These are phyloP conservation scores for Peronosclerospora sorghi DNA, from an alignment of 352 stramenopile species.

Conservation along the genomic window DNA sequence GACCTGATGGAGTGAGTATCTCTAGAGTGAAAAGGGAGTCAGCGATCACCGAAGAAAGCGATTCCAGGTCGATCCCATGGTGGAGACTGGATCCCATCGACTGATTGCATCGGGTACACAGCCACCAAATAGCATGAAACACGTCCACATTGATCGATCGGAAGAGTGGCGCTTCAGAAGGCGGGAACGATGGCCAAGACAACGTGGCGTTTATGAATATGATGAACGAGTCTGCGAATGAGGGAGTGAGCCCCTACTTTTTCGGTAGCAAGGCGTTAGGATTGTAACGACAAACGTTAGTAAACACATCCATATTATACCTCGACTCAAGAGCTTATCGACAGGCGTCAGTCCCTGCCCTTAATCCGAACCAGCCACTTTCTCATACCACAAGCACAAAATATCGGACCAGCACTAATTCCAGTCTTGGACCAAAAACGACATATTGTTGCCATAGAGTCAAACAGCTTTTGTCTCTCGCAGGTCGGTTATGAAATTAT, in stretches of 20 bases:
- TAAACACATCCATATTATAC: constrained; percentile 80
- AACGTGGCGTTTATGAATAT: constrained; percentile 60
- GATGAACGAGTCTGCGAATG: constrained; percentile 22
- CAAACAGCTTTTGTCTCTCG: too few relatives aligned
- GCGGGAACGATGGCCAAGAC: constrained; percentile 68
- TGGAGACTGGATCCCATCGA: constrained; percentile 66
- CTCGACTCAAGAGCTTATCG: constrained; percentile 51
- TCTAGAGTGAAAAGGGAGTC: too few relatives aligned
- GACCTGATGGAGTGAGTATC: too few relatives aligned
- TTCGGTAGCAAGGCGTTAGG: constrained; percentile 45
- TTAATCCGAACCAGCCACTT: not conserved
- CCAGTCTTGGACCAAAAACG: constrained; percentile 63
- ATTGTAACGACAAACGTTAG: constrained; percentile 25
- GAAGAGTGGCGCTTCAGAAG: constrained; percentile 52
- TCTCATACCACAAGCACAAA: constrained; percentile 49
- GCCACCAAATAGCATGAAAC: constrained; percentile 60
- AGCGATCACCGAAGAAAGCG: too few relatives aligned
- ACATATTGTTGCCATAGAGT: too few relatives aligned
- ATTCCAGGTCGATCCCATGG: constrained; percentile 11
- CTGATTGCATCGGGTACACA: constrained; percentile 74
- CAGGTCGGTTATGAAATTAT: not conserved
- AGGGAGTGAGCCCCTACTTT: constrained; percentile 17
- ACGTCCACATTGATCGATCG: constrained; percentile 74
- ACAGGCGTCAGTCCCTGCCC: not conserved
- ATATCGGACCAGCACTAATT: constrained; percentile 40